A percentile compares a stretch with the other conserved stretches of the same genome.
phyloP scores from a whole-genome alignment of 768 basidiomycete species.

The Lactarius sp. region DNA sequence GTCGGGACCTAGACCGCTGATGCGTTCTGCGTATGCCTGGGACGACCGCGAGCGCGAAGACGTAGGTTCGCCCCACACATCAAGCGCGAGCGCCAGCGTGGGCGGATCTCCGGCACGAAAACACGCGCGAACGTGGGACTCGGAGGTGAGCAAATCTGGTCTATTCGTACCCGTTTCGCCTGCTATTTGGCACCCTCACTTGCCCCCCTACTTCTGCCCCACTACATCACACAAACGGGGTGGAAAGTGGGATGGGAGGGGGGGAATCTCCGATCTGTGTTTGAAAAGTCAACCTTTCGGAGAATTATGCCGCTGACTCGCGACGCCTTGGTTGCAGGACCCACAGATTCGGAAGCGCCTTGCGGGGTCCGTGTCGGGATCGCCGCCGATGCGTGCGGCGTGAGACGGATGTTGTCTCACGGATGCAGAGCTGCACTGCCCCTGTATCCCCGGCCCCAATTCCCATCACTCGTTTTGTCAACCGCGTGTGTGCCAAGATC shows the following conservation, averaged over 20 bases:
- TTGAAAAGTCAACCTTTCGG: neutral
- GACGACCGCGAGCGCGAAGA: conserved; percentile 24
- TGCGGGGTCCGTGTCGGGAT: conserved; percentile 14
- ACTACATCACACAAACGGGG: neutral
- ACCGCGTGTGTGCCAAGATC: neutral
- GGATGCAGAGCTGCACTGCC: neutral
- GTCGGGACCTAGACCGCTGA: neutral
- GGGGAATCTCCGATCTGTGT: neutral
- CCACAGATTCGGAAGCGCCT: conserved; percentile 19
- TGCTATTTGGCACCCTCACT: neutral
- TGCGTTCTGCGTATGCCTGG: conserved; percentile 24
- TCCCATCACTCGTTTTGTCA: neutral
- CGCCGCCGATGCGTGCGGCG: conserved; percentile 13
- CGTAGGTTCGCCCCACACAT: conserved; percentile 17
- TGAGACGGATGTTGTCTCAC: neutral
- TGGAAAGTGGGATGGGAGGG: no score
- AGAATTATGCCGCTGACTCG: neutral
- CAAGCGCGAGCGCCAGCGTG: conserved; percentile 17
- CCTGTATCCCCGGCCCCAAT: neutral
- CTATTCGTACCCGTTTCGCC: no score
- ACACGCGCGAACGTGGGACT: conserved; percentile 24
- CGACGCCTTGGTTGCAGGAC: neutral
- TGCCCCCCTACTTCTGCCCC: neutral
- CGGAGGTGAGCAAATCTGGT: conserved; percentile 10
- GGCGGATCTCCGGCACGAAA: conserved; percentile 23